These are phyloP conservation scores for Heterobasidion annosum DNA, from an alignment of 1,284 basidiomycete species.

Conservation along the genomic window DNA sequence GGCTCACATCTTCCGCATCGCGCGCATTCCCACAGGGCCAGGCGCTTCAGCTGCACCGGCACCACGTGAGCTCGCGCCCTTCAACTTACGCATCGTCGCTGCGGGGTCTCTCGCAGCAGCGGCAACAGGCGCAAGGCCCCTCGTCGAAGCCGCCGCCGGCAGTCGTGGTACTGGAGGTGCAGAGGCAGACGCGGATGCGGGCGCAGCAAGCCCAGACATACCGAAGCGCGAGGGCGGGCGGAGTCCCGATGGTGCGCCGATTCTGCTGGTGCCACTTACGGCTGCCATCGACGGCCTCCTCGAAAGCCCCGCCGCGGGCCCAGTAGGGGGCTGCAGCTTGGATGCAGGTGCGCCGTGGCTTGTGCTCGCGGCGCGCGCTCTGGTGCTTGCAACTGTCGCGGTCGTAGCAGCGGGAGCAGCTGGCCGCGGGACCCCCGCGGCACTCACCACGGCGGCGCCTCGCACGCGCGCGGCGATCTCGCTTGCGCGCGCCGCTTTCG, in stretches of 20 bases:
- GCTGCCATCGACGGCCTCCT: neutral
- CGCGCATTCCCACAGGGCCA: neutral
- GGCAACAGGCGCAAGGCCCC: neutral
- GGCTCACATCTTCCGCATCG: neutral
- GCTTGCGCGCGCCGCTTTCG: neutral
- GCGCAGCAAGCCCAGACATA: neutral
- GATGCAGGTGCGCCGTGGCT: neutral
- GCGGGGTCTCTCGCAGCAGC: neutral
- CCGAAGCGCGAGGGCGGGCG: constrained; percentile 1
- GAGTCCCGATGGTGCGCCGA: neutral
- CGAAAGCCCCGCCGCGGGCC: neutral
- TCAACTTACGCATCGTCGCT: neutral
- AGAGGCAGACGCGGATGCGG: too few species aligned
- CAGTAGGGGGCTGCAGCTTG: neutral
- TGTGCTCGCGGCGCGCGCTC: neutral
- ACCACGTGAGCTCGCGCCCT: neutral
- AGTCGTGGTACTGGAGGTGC: neutral
- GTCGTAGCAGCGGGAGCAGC: neutral
- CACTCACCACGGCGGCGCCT: neutral
- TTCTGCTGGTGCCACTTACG: neutral
- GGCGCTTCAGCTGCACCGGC: neutral
- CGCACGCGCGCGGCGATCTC: neutral
- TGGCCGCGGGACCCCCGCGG: too few species aligned
- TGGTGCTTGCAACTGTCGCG: neutral
- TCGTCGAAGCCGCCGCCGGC: neutral